Percentiles rank a stretch among this genome's conserved stretches.
Conservation (phyloP, 2,329 filamentous ascomycete species). For the Cladosporium halotolerans region DNA sequence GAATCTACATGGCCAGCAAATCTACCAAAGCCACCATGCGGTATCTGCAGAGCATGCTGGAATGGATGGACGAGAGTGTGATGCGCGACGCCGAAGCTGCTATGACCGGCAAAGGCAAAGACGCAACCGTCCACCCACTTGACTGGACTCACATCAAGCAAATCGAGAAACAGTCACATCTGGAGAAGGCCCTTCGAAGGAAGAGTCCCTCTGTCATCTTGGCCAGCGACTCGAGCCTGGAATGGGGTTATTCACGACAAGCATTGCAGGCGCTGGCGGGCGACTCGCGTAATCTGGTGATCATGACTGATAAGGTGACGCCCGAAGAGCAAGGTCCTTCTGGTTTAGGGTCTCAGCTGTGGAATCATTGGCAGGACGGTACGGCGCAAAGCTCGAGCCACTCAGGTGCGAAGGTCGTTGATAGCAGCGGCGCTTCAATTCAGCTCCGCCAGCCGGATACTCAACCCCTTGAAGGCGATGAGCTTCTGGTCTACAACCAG, state of each 20-base stretch:
- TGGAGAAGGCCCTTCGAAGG: constrained; percentile 60
- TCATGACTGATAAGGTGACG: constrained; percentile 71
- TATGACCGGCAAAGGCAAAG: constrained; percentile 38
- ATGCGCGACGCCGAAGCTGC: constrained; percentile 61
- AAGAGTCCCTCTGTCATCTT: constrained; percentile 67
- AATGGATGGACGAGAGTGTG: constrained; percentile 98
- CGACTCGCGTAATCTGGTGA: constrained; percentile 73
- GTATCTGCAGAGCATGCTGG: constrained; percentile 89
- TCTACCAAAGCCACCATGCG: constrained; percentile 84
- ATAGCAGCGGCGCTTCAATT: constrained; percentile 51
- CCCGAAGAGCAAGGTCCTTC: constrained; percentile 33
- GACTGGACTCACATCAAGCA: constrained; percentile 82
- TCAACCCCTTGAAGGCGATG: constrained; percentile 69
- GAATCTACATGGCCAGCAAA: constrained; percentile 75
- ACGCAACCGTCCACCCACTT: constrained; percentile 62
- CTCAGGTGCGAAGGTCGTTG: constrained; percentile 46
- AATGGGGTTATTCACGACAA: constrained; percentile 92
- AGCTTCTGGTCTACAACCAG: constrained; percentile 79
- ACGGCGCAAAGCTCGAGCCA: constrained; percentile 17
- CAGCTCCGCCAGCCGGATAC: constrained; percentile 32
- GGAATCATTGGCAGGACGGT: constrained; percentile 50
- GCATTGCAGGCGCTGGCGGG: constrained; percentile 67
- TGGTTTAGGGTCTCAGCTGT: constrained; percentile 68
- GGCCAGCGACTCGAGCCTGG: constrained; percentile 80
- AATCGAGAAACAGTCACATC: constrained; percentile 72